Percentiles rank a stretch among this genome's conserved stretches.
These are phyloP conservation scores for Nicotiana sylvestris DNA, from an alignment of 257 asterid genomes.

Conservation along the genomic window DNA sequence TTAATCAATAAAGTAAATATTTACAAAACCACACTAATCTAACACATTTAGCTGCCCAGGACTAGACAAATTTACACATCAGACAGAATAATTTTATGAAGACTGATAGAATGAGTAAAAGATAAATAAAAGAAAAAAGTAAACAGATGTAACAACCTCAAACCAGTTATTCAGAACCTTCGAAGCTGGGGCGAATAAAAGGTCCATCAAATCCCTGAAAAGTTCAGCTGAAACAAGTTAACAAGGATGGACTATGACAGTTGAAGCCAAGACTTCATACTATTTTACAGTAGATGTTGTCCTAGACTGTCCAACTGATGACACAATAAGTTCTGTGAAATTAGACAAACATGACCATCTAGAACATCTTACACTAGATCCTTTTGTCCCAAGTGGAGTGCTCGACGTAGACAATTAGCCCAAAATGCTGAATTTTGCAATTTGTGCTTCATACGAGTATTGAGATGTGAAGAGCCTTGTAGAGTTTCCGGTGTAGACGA, in stretches of 20 bases:
- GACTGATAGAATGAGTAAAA: not conserved
- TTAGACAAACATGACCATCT: not conserved
- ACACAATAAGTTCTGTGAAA: not conserved
- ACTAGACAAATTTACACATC: not conserved
- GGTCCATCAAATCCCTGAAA: conserved; percentile 89
- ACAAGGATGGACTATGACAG: not conserved
- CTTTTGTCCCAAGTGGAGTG: conserved; percentile 69
- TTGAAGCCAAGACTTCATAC: not conserved
- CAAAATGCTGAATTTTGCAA: conserved; percentile 65
- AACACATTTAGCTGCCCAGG: no score
- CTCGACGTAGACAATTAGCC: conserved; percentile 64
- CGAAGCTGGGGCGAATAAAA: conserved; percentile 83
- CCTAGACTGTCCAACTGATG: not conserved
- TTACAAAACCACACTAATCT: no score
- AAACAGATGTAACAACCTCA: conserved; percentile 51
- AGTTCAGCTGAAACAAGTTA: conserved; percentile 16
- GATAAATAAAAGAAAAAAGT: not conserved
- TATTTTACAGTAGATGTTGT: not conserved
- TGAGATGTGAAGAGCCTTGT: conserved; percentile 45
- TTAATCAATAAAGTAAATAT: no score
- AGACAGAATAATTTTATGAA: not conserved
- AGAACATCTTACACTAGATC: conserved; percentile 67
- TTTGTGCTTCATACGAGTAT: conserved; percentile 57
- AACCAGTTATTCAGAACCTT: conserved; percentile 92
- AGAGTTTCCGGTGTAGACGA: conserved; percentile 72